These are phyloP conservation scores for Luffa aegyptiaca DNA, from an alignment of 306 rosid genomes.

Conservation along the genomic window DNA sequence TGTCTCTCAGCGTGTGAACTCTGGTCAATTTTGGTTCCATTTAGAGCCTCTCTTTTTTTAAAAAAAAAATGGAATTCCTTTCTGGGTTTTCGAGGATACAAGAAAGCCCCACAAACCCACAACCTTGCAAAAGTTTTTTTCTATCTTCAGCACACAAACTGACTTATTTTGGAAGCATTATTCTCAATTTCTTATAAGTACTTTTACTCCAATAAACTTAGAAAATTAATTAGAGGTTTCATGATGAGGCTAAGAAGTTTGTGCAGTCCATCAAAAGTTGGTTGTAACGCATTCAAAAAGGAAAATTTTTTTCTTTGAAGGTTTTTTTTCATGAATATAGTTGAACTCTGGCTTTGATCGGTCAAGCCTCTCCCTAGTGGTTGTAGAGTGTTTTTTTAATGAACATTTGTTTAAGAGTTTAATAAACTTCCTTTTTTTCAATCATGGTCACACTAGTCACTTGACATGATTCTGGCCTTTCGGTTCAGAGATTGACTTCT, in stretches of 20 bases:
- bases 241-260: background rate
- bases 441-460: background rate
- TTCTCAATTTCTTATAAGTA: background rate
- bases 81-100: constrained; percentile 11
- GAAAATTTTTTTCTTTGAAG: background rate
- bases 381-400: background rate
- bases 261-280: background rate
- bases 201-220: constrained; percentile 12
- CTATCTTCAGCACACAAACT: background rate
- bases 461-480: no score
- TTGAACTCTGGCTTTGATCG: background rate
- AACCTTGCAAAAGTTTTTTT: background rate
- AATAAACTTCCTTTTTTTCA: background rate
- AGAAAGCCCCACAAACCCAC: constrained; percentile 4
- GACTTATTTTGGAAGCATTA: background rate
- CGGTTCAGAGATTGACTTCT: no score
- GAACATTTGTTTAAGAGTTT: background rate
- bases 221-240: background rate
- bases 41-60: background rate
- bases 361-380: constrained; percentile 6
- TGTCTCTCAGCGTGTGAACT: background rate
- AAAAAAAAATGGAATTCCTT: constrained; percentile 1
- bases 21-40: constrained; percentile 1
- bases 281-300: background rate
- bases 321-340: background rate